Conservation (phyloP, 2,329 filamentous ascomycete genomes). For the Epichloe baconii region DNA sequence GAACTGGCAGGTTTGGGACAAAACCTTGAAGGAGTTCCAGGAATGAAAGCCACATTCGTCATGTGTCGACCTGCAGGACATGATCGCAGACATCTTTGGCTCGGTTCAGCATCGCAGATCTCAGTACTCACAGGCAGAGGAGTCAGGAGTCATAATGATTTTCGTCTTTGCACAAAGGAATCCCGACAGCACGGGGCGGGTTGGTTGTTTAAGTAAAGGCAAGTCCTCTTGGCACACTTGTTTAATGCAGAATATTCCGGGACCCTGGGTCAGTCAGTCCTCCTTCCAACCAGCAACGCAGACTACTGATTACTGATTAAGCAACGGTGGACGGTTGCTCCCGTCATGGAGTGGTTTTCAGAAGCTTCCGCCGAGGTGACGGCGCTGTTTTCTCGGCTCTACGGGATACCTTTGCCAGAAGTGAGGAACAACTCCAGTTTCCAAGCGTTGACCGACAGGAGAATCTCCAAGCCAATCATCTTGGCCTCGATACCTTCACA, state of each 20-base stretch:
- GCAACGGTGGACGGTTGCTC: background rate
- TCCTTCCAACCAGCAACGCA: too few relatives aligned
- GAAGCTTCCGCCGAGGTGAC: background rate
- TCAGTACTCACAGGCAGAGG: too few relatives aligned
- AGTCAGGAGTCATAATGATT: too few relatives aligned
- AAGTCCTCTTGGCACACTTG: background rate
- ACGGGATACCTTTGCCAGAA: background rate
- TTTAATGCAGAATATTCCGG: background rate
- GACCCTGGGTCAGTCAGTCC: too few relatives aligned
- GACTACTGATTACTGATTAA: too few relatives aligned
- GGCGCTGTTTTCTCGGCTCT: background rate
- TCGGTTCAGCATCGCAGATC: background rate
- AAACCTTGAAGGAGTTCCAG: background rate
- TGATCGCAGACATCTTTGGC: background rate
- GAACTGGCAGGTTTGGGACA: background rate
- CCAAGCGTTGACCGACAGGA: background rate
- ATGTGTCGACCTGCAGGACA: background rate
- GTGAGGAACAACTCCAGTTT: background rate
- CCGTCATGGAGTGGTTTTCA: background rate
- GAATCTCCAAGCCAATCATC: background rate
- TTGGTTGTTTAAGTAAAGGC: background rate
- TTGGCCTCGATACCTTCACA: conserved; percentile 3
- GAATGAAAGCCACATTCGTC: background rate
- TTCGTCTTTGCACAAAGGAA: background rate
- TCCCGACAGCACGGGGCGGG: background rate